Evolutionary conservation across 164 flowering plant species (phyloP).

Genomic region (Warburgia ugandensis): DNA sequence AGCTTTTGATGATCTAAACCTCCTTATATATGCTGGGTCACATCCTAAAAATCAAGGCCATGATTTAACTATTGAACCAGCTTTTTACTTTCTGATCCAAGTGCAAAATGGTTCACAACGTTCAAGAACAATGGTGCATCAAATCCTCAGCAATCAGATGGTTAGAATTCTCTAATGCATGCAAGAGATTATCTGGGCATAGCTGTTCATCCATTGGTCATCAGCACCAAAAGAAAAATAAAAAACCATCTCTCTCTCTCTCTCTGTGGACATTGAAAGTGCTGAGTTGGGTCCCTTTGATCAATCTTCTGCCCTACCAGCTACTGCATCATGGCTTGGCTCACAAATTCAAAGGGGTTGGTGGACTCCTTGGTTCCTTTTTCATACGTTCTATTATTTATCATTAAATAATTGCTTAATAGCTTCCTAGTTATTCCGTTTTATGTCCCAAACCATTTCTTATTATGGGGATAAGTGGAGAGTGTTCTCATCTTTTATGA

Average conservation of each 20-base stretch:
- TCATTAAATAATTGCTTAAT: conserved; percentile 7
- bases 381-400: background rate
- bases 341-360: conserved; percentile 28
- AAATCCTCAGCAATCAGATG: too few species aligned
- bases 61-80: too few species aligned
- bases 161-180: too few species aligned
- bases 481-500: too few species aligned
- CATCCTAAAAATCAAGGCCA: too few species aligned
- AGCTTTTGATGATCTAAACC: too few species aligned
- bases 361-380: conserved; percentile 15
- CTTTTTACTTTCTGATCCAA: too few species aligned
- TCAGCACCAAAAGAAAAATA: conserved; percentile 1
- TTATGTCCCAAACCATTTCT: background rate
- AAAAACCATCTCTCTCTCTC: background rate
- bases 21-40: too few species aligned
- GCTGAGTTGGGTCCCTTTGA: conserved; percentile 17
- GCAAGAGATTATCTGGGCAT: too few species aligned
- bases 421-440: background rate
- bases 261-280: background rate
- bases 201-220: conserved; percentile 6
- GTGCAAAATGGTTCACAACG: too few species aligned
- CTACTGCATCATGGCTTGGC: conserved; percentile 11
- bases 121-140: too few species aligned
- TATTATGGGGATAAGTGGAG: background rate
- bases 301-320: conserved; percentile 7